A percentile compares a stretch with the other conserved stretches of the same genome.
phyloP scores from a whole-genome alignment of 106 monocot species.

The Dioscorea zingiberensis region DNA sequence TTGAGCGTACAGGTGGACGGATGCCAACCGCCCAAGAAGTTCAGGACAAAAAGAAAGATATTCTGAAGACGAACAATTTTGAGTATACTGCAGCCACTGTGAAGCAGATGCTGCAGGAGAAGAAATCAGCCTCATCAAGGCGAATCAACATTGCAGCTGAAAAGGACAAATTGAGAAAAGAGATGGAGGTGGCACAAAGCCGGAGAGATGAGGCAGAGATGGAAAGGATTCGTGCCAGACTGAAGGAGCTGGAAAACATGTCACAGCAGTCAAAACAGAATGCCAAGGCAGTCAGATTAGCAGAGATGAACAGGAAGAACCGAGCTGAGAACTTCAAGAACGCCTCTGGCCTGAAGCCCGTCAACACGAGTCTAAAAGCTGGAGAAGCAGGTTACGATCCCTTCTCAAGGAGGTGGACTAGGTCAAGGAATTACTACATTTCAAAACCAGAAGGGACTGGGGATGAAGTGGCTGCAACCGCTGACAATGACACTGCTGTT shows the following conservation, averaged over 20 bases:
- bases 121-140: conserved; percentile 63
- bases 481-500: conserved; percentile 1
- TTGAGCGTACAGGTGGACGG: conserved; percentile 38
- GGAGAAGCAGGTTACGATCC: conserved; percentile 96
- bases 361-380: conserved; percentile 67
- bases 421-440: conserved; percentile 82
- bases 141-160: conserved; percentile 86
- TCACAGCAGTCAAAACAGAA: conserved; percentile 40
- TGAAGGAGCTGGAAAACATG: conserved; percentile 51
- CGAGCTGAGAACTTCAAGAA: conserved; percentile 90
- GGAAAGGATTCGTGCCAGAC: conserved; percentile 40
- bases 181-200: conserved; percentile 53
- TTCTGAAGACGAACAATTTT: conserved; percentile 48
- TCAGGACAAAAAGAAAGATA: conserved; percentile 57
- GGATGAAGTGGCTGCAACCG: conserved; percentile 24
- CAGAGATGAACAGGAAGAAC: conserved; percentile 89
- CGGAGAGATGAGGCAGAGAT: conserved; percentile 57
- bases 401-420: conserved; percentile 93
- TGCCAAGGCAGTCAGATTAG: conserved; percentile 71
- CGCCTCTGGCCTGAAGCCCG: conserved; percentile 75
- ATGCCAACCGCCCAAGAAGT: conserved; percentile 52
- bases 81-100: conserved; percentile 90
- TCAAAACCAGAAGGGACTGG: conserved; percentile 42
- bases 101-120: conserved; percentile 88
- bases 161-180: conserved; percentile 79